These are phyloP conservation scores for Fusarium pseudocircinatum DNA, from an alignment of 2,329 filamentous ascomycete species.

Conservation along the genomic window DNA sequence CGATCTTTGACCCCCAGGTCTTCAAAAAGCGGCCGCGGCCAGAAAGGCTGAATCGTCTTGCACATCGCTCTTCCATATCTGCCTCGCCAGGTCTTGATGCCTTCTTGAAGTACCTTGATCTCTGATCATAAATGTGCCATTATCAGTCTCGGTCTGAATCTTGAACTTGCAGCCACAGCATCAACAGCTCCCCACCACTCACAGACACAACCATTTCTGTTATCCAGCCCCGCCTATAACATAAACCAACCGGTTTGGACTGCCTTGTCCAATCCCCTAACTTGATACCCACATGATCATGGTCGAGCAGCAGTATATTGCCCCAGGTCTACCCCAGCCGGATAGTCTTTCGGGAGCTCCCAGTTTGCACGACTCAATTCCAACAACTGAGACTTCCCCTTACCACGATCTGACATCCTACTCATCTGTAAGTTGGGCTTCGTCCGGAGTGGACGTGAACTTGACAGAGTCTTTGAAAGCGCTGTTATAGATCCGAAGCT, in stretches of 20 bases:
- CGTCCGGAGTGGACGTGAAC: background rate
- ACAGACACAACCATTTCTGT: slow-evolving; percentile 17
- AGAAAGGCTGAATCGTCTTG: slow-evolving; percentile 43
- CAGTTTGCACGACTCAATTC: slow-evolving; percentile 41
- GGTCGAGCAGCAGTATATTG: slow-evolving; percentile 50
- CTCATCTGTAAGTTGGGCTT: slow-evolving; percentile 44
- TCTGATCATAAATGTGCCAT: slow-evolving; percentile 42
- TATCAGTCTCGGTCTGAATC: slow-evolving; percentile 31
- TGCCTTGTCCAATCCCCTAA: slow-evolving; percentile 36
- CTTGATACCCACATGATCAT: slow-evolving; percentile 45
- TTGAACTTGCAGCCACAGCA: slow-evolving; percentile 30
- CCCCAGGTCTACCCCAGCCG: slow-evolving; percentile 46
- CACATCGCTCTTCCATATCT: slow-evolving; percentile 33
- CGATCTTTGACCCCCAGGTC: slow-evolving; percentile 31
- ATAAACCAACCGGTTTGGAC: slow-evolving; percentile 35
- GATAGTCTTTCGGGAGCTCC: slow-evolving; percentile 44
- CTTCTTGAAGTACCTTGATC: slow-evolving; percentile 20
- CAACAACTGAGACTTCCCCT: slow-evolving; percentile 39
- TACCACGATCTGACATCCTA: slow-evolving; percentile 47
- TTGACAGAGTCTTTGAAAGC: background rate
- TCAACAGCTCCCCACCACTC: slow-evolving; percentile 22
- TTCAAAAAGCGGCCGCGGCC: slow-evolving; percentile 43
- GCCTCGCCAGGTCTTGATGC: slow-evolving; percentile 35
- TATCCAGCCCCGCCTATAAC: slow-evolving; percentile 28
- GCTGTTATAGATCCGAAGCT: background rate